Conservation (phyloP, 257 asterid species). For the Solanum chiquidenum region DNA sequence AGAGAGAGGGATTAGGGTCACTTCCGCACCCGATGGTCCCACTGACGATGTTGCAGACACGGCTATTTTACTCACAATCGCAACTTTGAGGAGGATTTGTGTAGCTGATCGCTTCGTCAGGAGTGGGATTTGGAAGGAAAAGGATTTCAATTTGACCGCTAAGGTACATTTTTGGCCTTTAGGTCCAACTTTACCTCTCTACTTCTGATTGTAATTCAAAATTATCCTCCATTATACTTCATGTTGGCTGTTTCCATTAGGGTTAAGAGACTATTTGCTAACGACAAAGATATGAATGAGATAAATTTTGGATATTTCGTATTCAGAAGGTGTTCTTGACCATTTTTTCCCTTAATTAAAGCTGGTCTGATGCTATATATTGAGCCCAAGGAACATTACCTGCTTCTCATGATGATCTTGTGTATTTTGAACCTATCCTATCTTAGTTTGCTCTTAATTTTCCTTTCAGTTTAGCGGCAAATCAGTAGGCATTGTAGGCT, state of each 20-base stretch:
- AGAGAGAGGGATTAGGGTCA: slow-evolving; percentile 46
- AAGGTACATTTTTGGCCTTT: slow-evolving; percentile 25
- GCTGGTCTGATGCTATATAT: background rate
- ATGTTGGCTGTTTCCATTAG: background rate
- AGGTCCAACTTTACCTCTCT: background rate
- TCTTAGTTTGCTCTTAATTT: background rate
- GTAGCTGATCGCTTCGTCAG: slow-evolving; percentile 38
- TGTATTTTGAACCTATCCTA: background rate
- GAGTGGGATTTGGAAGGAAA: slow-evolving; percentile 37
- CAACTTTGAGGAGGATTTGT: slow-evolving; percentile 49
- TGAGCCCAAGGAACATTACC: background rate
- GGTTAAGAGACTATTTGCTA: background rate
- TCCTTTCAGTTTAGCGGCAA: slow-evolving; percentile 55
- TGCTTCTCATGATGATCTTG: background rate
- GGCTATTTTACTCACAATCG: slow-evolving; percentile 41
- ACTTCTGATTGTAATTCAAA: background rate
- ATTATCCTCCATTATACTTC: background rate
- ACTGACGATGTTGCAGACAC: slow-evolving; percentile 54
- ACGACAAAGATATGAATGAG: background rate
- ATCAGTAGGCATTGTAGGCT: slow-evolving; percentile 60
- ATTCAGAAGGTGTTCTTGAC: background rate
- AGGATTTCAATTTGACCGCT: slow-evolving; percentile 28
- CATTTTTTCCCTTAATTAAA: background rate
- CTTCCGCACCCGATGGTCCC: slow-evolving; percentile 43
- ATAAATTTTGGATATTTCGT: background rate